Percentiles rank a stretch among this genome's conserved stretches.
These are phyloP conservation scores for Venturia carpophila DNA, from an alignment of 2,329 filamentous ascomycete genomes.

Conservation along the genomic window DNA sequence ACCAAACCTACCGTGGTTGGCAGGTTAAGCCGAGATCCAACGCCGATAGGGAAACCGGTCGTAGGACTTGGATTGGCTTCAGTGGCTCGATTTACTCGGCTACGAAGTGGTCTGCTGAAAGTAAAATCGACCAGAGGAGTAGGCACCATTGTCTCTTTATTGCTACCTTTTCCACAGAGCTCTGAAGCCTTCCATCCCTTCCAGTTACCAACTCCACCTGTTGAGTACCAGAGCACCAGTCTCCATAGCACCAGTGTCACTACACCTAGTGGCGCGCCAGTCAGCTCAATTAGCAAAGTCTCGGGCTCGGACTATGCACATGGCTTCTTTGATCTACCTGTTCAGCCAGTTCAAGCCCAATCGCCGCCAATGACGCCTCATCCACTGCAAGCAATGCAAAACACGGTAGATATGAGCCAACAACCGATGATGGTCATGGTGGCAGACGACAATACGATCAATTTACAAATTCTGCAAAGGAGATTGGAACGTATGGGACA, in stretches of 20 bases:
- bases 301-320: constrained; percentile 5
- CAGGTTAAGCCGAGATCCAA: constrained; percentile 21
- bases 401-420: constrained; percentile 20
- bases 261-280: not conserved
- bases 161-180: constrained; percentile 60
- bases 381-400: constrained; percentile 21
- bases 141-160: constrained; percentile 74
- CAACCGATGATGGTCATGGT: constrained; percentile 59
- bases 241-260: not conserved
- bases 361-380: not conserved
- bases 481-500: constrained; percentile 70
- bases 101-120: constrained; percentile 80
- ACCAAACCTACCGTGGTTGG: constrained; percentile 24
- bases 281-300: not conserved
- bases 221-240: not conserved
- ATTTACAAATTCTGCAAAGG: constrained; percentile 73
- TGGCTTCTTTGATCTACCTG: not conserved
- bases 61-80: constrained; percentile 78
- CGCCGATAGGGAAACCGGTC: constrained; percentile 34
- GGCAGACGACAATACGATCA: constrained; percentile 82
- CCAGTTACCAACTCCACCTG: constrained; percentile 4
- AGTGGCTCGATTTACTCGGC: constrained; percentile 77
- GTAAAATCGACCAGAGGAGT: constrained; percentile 75
- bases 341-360: constrained; percentile 11
- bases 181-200: constrained; percentile 19